phyloP scores from a whole-genome alignment of 345 rosid species.

The Psidium friedrichsthalianum region DNA sequence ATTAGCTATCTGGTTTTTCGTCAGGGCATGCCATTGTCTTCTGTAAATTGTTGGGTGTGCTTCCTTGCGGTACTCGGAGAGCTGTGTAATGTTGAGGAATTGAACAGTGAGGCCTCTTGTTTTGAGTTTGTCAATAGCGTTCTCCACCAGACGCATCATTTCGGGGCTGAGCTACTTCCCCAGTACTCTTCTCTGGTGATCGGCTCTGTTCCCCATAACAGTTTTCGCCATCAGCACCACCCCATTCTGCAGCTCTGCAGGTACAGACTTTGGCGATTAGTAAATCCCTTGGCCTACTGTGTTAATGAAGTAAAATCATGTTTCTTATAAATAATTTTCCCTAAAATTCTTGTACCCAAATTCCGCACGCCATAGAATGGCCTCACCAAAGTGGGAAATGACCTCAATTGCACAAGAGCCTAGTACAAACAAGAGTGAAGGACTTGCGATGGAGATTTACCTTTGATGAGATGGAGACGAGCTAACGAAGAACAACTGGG shows the following conservation, averaged over 20 bases:
- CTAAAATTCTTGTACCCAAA: not conserved
- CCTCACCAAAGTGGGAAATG: no score
- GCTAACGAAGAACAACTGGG: slow-evolving; percentile 64
- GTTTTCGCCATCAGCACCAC: slow-evolving; percentile 31
- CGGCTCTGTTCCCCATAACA: slow-evolving; percentile 49
- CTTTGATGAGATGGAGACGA: slow-evolving; percentile 83
- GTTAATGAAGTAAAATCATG: not conserved
- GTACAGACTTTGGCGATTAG: not conserved
- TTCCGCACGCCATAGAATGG: not conserved
- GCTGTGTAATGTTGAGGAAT: slow-evolving; percentile 62
- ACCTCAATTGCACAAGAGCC: no score
- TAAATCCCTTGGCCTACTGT: not conserved
- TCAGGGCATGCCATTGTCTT: slow-evolving; percentile 56
- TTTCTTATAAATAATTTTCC: not conserved
- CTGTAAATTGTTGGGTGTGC: slow-evolving; percentile 63
- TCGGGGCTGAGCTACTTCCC: slow-evolving; percentile 33
- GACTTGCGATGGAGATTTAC: slow-evolving; percentile 10
- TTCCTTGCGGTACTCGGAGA: slow-evolving; percentile 70
- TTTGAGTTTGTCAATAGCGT: slow-evolving; percentile 20
- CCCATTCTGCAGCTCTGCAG: slow-evolving; percentile 64
- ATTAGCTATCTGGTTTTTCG: slow-evolving; percentile 29
- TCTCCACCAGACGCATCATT: slow-evolving; percentile 44
- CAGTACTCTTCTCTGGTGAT: slow-evolving; percentile 29
- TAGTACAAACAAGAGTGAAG: no score
- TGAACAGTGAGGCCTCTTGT: slow-evolving; percentile 37